phyloP scores from a whole-genome alignment of 768 basidiomycete genomes.

The Suillus clintonianus region DNA sequence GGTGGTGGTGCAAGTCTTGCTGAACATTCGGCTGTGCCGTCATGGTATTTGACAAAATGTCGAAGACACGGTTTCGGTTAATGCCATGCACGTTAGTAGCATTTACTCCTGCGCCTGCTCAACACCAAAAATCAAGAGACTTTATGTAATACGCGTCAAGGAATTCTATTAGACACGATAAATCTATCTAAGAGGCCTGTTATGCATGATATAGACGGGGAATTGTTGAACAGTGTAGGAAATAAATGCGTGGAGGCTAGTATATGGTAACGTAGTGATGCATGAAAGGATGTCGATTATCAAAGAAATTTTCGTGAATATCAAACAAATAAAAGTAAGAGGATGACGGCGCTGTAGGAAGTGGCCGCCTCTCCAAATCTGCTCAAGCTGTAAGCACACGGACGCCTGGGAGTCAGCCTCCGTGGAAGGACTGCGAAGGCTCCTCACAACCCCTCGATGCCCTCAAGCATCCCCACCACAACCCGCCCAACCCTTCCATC shows the following conservation, averaged over 20 bases:
- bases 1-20: neutral
- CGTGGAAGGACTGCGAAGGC: neutral
- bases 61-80: neutral
- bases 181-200: neutral
- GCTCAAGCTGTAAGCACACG: neutral
- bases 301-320: neutral
- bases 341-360: neutral
- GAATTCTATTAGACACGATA: neutral
- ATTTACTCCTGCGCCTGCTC: neutral
- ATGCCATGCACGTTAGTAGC: neutral
- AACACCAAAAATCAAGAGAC: neutral
- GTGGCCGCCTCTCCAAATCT: neutral
- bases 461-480: conserved; percentile 54
- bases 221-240: neutral
- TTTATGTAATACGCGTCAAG: neutral
- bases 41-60: neutral
- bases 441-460: conserved; percentile 9
- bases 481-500: conserved; percentile 67
- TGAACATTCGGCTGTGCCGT: neutral
- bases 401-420: neutral
- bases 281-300: neutral
- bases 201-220: neutral
- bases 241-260: neutral
- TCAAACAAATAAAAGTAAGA: neutral
- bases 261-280: neutral